These are phyloP conservation scores for Ophiostoma himal-ulmi DNA, from an alignment of 2,329 filamentous ascomycete genomes.

Conservation along the genomic window DNA sequence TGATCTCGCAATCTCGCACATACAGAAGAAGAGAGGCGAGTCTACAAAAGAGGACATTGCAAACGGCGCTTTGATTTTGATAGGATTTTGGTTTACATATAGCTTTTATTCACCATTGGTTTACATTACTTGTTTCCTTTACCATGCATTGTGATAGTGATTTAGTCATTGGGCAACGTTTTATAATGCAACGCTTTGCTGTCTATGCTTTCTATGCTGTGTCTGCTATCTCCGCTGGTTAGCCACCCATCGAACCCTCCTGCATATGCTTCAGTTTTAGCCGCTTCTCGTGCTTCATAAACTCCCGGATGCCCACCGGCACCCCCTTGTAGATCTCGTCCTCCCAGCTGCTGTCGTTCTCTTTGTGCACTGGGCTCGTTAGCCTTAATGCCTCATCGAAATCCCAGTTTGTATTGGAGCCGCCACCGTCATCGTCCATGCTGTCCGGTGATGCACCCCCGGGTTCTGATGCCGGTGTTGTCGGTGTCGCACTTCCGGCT, in stretches of 20 bases:
- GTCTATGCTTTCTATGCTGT: background rate
- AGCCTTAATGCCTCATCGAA: conserved; percentile 12
- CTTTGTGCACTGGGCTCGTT: conserved; percentile 22
- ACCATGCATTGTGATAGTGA: background rate
- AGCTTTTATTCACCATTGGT: conserved; percentile 7
- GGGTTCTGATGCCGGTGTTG: background rate
- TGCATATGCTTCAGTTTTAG: conserved; percentile 67
- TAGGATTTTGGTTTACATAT: background rate
- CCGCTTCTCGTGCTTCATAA: conserved; percentile 94
- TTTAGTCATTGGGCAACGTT: background rate
- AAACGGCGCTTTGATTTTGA: conserved; percentile 6
- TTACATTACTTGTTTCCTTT: background rate
- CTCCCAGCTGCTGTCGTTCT: conserved; percentile 42
- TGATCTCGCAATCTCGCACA: background rate
- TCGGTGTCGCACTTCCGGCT: conserved; percentile 12
- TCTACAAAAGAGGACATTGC: conserved; percentile 2
- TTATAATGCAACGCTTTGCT: background rate
- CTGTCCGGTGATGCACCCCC: conserved; percentile 35
- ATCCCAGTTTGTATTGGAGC: conserved; percentile 64
- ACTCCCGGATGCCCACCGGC: conserved; percentile 88
- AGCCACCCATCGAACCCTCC: conserved; percentile 47
- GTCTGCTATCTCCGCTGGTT: background rate
- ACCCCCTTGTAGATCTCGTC: conserved; percentile 71
- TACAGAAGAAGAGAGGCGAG: background rate
- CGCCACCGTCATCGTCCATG: conserved; percentile 77